These are phyloP conservation scores for Sphagnum tenellum DNA, from an alignment of 225 moss, liverwort and hornwort species.

Conservation along the genomic window DNA sequence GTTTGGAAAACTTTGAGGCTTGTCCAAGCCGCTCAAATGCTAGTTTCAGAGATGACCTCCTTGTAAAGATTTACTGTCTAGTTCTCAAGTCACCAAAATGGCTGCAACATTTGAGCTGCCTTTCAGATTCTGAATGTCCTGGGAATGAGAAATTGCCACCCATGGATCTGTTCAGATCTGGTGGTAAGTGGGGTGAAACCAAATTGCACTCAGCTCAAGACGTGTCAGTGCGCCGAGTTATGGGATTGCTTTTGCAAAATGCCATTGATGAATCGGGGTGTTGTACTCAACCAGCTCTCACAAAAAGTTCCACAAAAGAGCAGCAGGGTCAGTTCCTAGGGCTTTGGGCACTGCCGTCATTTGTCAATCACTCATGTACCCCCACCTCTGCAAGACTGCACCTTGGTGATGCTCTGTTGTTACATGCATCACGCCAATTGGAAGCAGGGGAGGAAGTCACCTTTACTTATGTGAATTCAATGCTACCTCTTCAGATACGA, in stretches of 20 bases:
- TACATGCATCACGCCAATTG: slow-evolving; percentile 56
- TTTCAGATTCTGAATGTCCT: slow-evolving; percentile 16
- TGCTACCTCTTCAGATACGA: slow-evolving; percentile 42
- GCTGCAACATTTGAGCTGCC: slow-evolving; percentile 37
- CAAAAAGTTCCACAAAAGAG: slow-evolving; percentile 33
- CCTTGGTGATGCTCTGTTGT: slow-evolving; percentile 57
- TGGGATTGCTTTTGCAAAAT: slow-evolving; percentile 36
- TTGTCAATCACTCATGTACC: slow-evolving; percentile 81
- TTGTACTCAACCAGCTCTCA: slow-evolving; percentile 33
- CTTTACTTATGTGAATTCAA: slow-evolving; percentile 49
- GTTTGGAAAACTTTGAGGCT: slow-evolving; percentile 25
- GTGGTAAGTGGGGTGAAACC: slow-evolving; percentile 15
- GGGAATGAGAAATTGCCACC: slow-evolving; percentile 28
- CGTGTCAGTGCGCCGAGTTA: slow-evolving; percentile 31
- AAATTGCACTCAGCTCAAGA: slow-evolving; percentile 21
- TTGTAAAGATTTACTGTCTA: slow-evolving; percentile 32
- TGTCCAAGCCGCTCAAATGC: slow-evolving; percentile 31
- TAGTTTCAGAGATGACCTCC: slow-evolving; percentile 26
- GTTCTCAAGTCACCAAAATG: slow-evolving; percentile 36
- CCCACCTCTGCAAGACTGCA: slow-evolving; percentile 63
- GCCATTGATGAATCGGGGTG: slow-evolving; percentile 46
- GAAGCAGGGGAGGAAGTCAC: slow-evolving; percentile 62
- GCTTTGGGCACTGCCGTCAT: slow-evolving; percentile 70
- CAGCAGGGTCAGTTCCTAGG: slow-evolving; percentile 38
- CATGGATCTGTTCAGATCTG: slow-evolving; percentile 36